Evolutionary conservation across 2,329 filamentous ascomycete species (phyloP).

Genomic region (Xylaria sp.): DNA sequence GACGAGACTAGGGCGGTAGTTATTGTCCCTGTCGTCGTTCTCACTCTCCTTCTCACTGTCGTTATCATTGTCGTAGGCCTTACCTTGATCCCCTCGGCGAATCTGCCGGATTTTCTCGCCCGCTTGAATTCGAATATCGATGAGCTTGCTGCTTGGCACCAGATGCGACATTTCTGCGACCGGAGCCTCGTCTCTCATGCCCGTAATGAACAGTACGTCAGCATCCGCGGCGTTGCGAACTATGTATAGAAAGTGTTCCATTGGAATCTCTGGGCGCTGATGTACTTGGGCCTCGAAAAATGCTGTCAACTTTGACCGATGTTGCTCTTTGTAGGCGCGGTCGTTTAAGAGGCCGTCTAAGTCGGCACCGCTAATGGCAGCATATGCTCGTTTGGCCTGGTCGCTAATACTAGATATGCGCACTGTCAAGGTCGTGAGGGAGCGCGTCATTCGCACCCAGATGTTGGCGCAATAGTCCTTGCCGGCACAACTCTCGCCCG

Average conservation of each 20-base stretch:
- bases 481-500: constrained; percentile 64
- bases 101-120: constrained; percentile 51
- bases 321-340: constrained; percentile 71
- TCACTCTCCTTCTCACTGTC: constrained; percentile 35
- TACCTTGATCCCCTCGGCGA: constrained; percentile 50
- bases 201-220: constrained; percentile 70
- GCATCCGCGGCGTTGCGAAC: constrained; percentile 56
- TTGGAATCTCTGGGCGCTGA: constrained; percentile 57
- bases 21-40: constrained; percentile 1
- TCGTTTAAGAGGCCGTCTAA: constrained; percentile 60
- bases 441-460: constrained; percentile 57
- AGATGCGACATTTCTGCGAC: constrained; percentile 65
- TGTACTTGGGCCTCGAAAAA: constrained; percentile 62
- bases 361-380: constrained; percentile 60
- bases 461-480: constrained; percentile 69
- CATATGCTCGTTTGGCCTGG: constrained; percentile 67
- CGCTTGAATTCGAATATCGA: constrained; percentile 64
- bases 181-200: constrained; percentile 71
- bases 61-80: constrained; percentile 27
- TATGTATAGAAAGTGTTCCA: constrained; percentile 63
- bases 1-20: constrained; percentile 56
- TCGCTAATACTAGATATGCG: constrained; percentile 67
- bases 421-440: constrained; percentile 50
- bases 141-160: constrained; percentile 61
- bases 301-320: constrained; percentile 62